These are phyloP conservation scores for Aspergillus indologenus DNA, from an alignment of 495 filamentous ascomycete species.

Conservation along the genomic window DNA sequence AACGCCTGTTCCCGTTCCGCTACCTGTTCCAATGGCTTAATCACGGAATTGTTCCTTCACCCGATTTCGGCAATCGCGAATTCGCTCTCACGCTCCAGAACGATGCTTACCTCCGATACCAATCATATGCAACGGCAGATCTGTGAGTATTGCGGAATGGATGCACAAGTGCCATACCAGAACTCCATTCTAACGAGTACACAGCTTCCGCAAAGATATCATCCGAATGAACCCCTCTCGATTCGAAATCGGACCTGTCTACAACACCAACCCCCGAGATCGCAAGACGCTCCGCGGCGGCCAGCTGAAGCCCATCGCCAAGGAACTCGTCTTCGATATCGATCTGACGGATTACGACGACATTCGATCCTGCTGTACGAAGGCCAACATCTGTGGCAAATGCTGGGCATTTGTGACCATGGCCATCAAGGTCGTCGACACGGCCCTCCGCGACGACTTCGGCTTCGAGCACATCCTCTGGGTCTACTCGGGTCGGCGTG, in stretches of 20 bases:
- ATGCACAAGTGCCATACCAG: neutral
- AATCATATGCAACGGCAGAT: conserved; percentile 82
- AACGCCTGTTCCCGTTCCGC: conserved; percentile 92
- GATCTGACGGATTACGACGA: conserved; percentile 99
- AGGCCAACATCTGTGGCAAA: conserved; percentile 87
- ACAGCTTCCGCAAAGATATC: conserved; percentile 85
- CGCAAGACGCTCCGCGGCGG: conserved; percentile 71
- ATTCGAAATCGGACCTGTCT: conserved; percentile 97
- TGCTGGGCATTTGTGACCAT: conserved; percentile 98
- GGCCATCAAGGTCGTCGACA: conserved; percentile 91
- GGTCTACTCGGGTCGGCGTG: conserved; percentile 96
- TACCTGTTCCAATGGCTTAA: conserved; percentile 98
- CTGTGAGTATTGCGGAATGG: conserved; percentile 50
- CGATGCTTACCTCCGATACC: conserved; percentile 88
- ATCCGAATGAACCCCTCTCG: conserved; percentile 81
- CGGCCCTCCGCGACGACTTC: conserved; percentile 84
- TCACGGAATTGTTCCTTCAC: conserved; percentile 78
- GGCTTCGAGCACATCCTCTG: conserved; percentile 95
- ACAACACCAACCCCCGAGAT: conserved; percentile 88
- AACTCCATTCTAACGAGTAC: conserved; percentile 7
- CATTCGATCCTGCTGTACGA: conserved; percentile 89
- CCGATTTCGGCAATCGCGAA: conserved; percentile 89
- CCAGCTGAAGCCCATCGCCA: conserved; percentile 71
- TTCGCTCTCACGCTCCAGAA: conserved; percentile 90
- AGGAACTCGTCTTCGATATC: conserved; percentile 98